Percentiles rank a stretch among this genome's conserved stretches.
Conservation (phyloP, 371 early-diverging fungal genomes). For the Mortierella polycephala region DNA sequence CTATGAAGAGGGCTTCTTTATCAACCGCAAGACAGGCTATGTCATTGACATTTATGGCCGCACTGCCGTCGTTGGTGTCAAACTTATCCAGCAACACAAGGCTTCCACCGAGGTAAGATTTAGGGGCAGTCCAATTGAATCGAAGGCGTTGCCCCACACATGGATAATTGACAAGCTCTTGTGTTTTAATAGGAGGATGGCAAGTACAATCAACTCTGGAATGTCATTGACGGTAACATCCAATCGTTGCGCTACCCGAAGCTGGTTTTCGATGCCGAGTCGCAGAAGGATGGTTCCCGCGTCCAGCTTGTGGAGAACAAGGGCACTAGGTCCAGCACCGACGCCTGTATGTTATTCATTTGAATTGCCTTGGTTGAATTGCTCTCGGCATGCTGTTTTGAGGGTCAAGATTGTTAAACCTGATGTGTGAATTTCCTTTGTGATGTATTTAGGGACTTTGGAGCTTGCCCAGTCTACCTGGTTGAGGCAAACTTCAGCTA, state of each 20-base stretch:
- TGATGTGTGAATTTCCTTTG: background rate
- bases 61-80: conserved; percentile 45
- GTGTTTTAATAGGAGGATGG: conserved; percentile 31
- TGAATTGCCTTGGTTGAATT: background rate
- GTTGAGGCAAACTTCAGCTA: conserved; percentile 13
- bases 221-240: conserved; percentile 36
- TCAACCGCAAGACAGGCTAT: conserved; percentile 63
- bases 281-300: conserved; percentile 44
- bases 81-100: conserved; percentile 49
- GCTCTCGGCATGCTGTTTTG: no score
- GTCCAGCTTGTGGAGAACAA: conserved; percentile 46
- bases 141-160: no score
- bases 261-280: conserved; percentile 30
- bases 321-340: conserved; percentile 12
- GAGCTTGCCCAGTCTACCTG: conserved; percentile 40
- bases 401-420: no score
- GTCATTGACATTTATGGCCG: conserved; percentile 63
- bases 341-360: conserved; percentile 17
- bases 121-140: background rate
- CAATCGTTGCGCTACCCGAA: conserved; percentile 35
- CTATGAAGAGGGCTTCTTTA: conserved; percentile 62
- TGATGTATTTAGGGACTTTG: conserved; percentile 20
- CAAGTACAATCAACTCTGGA: conserved; percentile 47
- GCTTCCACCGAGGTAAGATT: conserved; percentile 30
- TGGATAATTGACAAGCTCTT: background rate